Evolutionary conservation across 805 yeast genomes (phyloP), one percentile per base, ranked within the genome.

Genomic region (Vanderwaltozyma polyspora): DNA sequence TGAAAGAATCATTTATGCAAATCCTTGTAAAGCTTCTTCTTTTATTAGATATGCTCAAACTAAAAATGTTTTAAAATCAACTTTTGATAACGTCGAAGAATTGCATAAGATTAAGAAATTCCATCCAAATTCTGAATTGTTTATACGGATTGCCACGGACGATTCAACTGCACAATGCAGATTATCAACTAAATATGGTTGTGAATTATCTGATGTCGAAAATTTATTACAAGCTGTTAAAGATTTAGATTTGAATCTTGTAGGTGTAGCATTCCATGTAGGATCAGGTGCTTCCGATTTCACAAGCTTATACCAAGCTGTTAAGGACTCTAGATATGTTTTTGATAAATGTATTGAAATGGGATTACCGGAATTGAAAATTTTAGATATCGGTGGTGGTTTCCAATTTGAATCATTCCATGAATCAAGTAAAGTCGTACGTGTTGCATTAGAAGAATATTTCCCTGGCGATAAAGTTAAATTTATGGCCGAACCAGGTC

Each of bases 381-480:
- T 76, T 13, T 66, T 84, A 40, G 98, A 89, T 52, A 76, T 89
- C 45, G 98, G 98, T 33, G 98, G 98, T 21, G 98, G 98, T 0
- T 89, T 86, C 56, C 74, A 74, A 43, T 66, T 67, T 33, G 74
- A 68, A 25, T 66, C 74, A 1, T 86, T 86, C 52, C 66, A 57
- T 11, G 64, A 67, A 30, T 67, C 83, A 9, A 72, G 89, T 7
- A 49, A 52, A 6, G 70, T 76, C 33, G 68, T 89, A 41, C 67
- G 69, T 38, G 40, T 49, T 11, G 67, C 81, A 3, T 59, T 87
- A 41, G 73, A 68, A 29, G 51, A 62, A 36, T 66, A 62, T 49
- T 89, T 86, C 63, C 83, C 89, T 1, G 40, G 35, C 3, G 49
- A 59, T 4, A 26, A 30, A 22, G 21, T 35, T 18, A 11, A 31